Base-by-base conservation (phyloP, 2,329 filamentous ascomycete genomes). In the Keithomyces neogunnii region DNA sequence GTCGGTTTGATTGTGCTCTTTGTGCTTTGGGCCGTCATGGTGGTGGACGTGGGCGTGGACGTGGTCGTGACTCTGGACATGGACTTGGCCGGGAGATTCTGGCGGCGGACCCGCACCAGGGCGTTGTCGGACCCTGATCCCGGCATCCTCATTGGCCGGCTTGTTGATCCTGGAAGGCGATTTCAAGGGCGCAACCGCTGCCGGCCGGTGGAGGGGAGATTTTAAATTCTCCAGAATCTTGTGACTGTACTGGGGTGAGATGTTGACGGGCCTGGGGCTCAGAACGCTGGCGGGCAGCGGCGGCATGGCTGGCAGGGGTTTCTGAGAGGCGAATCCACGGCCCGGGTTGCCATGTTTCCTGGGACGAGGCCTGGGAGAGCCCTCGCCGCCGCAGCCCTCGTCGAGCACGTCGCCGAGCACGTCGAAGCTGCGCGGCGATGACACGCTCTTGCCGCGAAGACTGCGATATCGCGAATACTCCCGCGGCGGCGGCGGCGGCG, bases 371-470 rank as follows among this genome's bases (percentile, higher is more conserved):
- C 50, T 52, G 32, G 43, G 54, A 31, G 49, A 43, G 26, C 42
- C 42, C 6, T 42, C 10, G 5, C 45, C 39, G 35, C 36, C 53
- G 50, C 9, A 47, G 19, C 19, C 19, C 19, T 19, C 19, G 19
- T 19, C 19, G 19, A 19, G 19, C 19, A 19, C 48, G 53, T 62
- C 61, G 43, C 55, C 55, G 53, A 60, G 68, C 36, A 67, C 59
- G 33, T 68, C 61, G 50, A 69, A 66, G 3, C 58, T 55, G 7
- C 56, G 59, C 6, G 51, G 39, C 40, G 65, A 62, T 28, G 66
- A 67, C 8, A 67, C 56, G 56, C 66, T 69, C 47, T 67, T 69
- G 32, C 66, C 67, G 4, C 66, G 61, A 28, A 69, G 59, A 33
- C 49, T 59, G 50, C 62, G 66, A 50, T 64, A 67, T 42, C 64